Evolutionary conservation across 2,329 filamentous ascomycete genomes (phyloP), one percentile per base, ranked within the genome.

Genomic region (Phialophora macrospora): DNA sequence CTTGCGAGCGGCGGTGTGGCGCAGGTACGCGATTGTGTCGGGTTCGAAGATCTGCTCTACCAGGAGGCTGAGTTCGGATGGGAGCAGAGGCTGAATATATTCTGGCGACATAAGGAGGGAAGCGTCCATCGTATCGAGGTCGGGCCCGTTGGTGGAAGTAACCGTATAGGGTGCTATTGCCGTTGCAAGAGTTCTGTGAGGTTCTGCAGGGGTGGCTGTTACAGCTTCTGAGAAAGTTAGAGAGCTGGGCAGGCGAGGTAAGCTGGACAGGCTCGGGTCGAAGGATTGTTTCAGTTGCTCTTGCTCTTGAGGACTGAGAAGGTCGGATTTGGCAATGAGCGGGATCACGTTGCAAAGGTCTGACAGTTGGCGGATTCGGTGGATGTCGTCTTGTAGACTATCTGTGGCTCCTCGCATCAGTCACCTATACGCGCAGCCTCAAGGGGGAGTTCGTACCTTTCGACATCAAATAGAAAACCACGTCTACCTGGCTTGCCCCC

Each of bases 101-200:
- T 95, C 91, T 0, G 93, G 89, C 63, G 89, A 93, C 94, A 98
- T 98, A 20, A 98, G 84, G 0, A 96, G 82, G 73, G 92, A 97
- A 20, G 93, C 94, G 75, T 98, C 94, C 89, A 98, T 96, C 51
- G 85, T 87, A 46, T 97, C 92, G 66, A 87, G 80, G 72, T 97
- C 92, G 24, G 86, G 85, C 1, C 85, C 86, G 26, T 86, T 82
- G 12, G 86, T 85, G 22, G 90, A 95, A 1, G 94, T 97, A 22
- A 97, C 84, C 0, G 91, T 87, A 74, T 91, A 96, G 2, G 89
- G 87, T 65, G 80, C 68, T 14, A 63, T 66, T 28, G 69, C 67
- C 22, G 48, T 60, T n/a, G 55, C 22, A 38, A 34, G n/a, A 1
- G 38, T 14, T 44, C 20, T 11, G 9, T 30, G 30, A 9, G 44